Percentiles rank a stretch among this genome's conserved stretches.
phyloP scores from a whole-genome alignment of 106 monocot genomes.

The Dendrobium huoshanense region DNA sequence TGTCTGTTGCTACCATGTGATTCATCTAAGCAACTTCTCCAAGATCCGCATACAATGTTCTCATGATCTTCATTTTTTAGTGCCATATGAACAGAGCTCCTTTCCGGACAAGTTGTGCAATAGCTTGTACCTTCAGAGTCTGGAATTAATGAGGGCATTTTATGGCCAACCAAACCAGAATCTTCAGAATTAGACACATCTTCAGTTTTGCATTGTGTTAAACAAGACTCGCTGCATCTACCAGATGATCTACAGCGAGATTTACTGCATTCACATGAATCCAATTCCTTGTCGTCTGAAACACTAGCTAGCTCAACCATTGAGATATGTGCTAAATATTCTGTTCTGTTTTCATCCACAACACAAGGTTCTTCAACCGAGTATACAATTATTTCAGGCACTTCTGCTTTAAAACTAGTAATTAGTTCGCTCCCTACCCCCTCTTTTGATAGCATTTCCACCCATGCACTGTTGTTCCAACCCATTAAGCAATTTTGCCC shows the following conservation, averaged over 20 bases:
- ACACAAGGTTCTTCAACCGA: slow-evolving; percentile 13
- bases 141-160: slow-evolving; percentile 5
- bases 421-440: background rate
- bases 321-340: background rate
- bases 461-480: background rate
- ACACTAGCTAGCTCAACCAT: background rate
- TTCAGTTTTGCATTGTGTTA: slow-evolving; percentile 31
- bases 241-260: slow-evolving; percentile 32
- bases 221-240: slow-evolving; percentile 20
- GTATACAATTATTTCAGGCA: background rate
- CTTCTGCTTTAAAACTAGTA: background rate
- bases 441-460: background rate
- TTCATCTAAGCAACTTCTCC: slow-evolving; percentile 7
- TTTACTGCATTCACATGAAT: slow-evolving; percentile 1
- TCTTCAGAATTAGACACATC: slow-evolving; percentile 12
- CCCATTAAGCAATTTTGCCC: slow-evolving; percentile 6
- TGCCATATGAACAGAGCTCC: slow-evolving; percentile 12
- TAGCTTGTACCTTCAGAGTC: slow-evolving; percentile 3
- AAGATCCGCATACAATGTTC: background rate
- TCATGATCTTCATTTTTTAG: slow-evolving; percentile 17
- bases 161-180: background rate
- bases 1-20: slow-evolving; percentile 20
- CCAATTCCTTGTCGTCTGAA: slow-evolving; percentile 22
- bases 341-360: slow-evolving; percentile 15
- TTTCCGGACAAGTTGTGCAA: slow-evolving; percentile 7